A percentile compares a stretch with the other conserved stretches of the same genome.
phyloP scores from a whole-genome alignment of 768 basidiomycete genomes.

The Suillus tomentosus region DNA sequence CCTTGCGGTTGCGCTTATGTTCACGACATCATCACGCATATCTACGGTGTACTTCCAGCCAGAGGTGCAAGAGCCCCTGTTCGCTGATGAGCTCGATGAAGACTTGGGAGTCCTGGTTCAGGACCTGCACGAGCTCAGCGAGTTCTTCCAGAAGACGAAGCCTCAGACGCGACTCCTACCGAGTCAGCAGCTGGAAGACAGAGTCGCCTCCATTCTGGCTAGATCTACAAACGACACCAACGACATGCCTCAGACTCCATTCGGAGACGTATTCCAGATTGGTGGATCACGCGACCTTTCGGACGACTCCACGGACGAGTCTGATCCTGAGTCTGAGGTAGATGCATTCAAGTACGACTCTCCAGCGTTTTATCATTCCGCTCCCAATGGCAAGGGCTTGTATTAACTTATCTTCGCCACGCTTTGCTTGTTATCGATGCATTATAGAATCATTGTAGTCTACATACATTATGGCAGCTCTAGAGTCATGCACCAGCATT shows the following conservation, averaged over 20 bases:
- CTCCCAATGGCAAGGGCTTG: slow-evolving; percentile 44
- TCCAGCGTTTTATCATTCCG: slow-evolving; percentile 43
- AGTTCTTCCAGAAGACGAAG: slow-evolving; percentile 62
- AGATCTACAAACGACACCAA: slow-evolving; percentile 61
- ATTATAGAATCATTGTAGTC: slow-evolving; percentile 1
- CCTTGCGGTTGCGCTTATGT: slow-evolving; percentile 84
- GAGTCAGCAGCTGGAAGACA: slow-evolving; percentile 68
- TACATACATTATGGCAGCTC: background rate
- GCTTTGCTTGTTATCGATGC: slow-evolving; percentile 6
- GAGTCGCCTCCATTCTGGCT: slow-evolving; percentile 80
- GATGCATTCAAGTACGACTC: slow-evolving; percentile 70
- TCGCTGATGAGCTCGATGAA: slow-evolving; percentile 47
- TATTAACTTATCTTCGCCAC: slow-evolving; percentile 15
- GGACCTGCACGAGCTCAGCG: slow-evolving; percentile 74
- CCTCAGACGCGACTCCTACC: slow-evolving; percentile 42
- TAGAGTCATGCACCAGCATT: background rate
- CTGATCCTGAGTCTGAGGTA: slow-evolving; percentile 36
- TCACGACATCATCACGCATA: slow-evolving; percentile 67
- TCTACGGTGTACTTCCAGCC: slow-evolving; percentile 76
- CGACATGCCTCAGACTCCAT: slow-evolving; percentile 77
- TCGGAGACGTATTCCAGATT: slow-evolving; percentile 74
- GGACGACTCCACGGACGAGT: slow-evolving; percentile 52
- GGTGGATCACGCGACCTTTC: slow-evolving; percentile 37
- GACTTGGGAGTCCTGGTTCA: slow-evolving; percentile 79
- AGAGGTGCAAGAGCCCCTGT: slow-evolving; percentile 39